Percentiles rank a stretch among this genome's conserved stretches.
phyloP scores from a whole-genome alignment of 768 basidiomycete species.

The Psilocybe azurescens region DNA sequence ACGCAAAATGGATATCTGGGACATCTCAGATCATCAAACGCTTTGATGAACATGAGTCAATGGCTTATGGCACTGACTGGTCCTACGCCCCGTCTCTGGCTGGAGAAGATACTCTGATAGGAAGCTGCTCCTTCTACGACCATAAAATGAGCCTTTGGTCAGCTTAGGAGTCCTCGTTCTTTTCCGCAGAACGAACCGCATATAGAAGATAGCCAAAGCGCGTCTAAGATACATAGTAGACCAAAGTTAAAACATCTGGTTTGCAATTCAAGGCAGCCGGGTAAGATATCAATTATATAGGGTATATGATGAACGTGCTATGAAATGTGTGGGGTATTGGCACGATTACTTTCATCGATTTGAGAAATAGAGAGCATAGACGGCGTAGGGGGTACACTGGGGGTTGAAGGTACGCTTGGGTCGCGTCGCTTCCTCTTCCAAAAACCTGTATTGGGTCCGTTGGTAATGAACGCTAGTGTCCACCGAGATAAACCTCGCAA shows the following conservation, averaged over 20 bases:
- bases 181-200: too few species aligned
- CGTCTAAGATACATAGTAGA: too few species aligned
- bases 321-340: conserved; percentile 7
- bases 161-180: background rate
- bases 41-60: conserved; percentile 78
- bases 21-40: conserved; percentile 51
- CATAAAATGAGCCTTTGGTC: conserved; percentile 78
- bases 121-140: conserved; percentile 96
- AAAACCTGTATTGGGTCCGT: conserved; percentile 59
- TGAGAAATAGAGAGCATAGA: background rate
- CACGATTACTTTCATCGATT: background rate
- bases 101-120: conserved; percentile 59
- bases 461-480: conserved; percentile 69
- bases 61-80: conserved; percentile 97
- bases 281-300: background rate
- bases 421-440: conserved; percentile 50
- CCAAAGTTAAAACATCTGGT: background rate
- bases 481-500: conserved; percentile 78
- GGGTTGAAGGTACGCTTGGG: conserved; percentile 33
- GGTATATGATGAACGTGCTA: background rate
- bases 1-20: conserved; percentile 16
- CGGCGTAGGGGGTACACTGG: conserved; percentile 28
- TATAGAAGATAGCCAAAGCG: too few species aligned
- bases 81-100: conserved; percentile 45
- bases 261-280: background rate